Conservation (phyloP, 345 rosid species). For the Euclidium syriacum region DNA sequence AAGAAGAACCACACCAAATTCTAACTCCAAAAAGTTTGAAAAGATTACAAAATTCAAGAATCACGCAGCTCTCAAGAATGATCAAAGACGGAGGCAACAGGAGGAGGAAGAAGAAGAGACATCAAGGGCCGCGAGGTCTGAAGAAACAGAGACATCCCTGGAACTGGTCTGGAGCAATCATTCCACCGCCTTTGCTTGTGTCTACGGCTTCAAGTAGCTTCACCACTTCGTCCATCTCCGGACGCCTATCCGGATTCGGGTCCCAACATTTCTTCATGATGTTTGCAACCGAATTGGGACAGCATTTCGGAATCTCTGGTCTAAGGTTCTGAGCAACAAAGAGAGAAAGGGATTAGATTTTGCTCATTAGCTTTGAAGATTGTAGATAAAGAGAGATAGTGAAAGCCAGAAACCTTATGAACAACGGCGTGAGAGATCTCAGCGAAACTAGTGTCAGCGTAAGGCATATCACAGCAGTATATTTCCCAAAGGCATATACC, state of each 20-base stretch:
- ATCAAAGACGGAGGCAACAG: not conserved
- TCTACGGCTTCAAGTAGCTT: slow-evolving; percentile 59
- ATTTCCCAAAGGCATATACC: slow-evolving; percentile 88
- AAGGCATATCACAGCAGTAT: slow-evolving; percentile 88
- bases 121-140: slow-evolving; percentile 64
- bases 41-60: slow-evolving; percentile 14
- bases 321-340: slow-evolving; percentile 51
- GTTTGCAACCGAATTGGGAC: slow-evolving; percentile 57
- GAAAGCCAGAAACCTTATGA: slow-evolving; percentile 45
- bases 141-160: slow-evolving; percentile 59
- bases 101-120: not conserved
- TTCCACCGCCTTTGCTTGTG: slow-evolving; percentile 87
- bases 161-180: slow-evolving; percentile 76
- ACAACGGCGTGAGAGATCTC: slow-evolving; percentile 77
- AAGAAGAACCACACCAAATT: slow-evolving; percentile 15
- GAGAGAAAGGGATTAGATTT: not conserved
- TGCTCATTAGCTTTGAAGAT: not conserved
- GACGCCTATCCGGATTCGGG: slow-evolving; percentile 59
- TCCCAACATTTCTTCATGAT: slow-evolving; percentile 87
- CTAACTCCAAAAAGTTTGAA: slow-evolving; percentile 19
- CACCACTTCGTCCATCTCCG: slow-evolving; percentile 78
- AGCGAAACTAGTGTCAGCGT: slow-evolving; percentile 61
- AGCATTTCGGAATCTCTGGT: slow-evolving; percentile 73
- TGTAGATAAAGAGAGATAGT: not conserved
- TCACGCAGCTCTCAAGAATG: slow-evolving; percentile 17